Evolutionary conservation across 805 yeast genomes (phyloP), one percentile per base, ranked within the genome.

Genomic region (Saturnispora diversa): DNA sequence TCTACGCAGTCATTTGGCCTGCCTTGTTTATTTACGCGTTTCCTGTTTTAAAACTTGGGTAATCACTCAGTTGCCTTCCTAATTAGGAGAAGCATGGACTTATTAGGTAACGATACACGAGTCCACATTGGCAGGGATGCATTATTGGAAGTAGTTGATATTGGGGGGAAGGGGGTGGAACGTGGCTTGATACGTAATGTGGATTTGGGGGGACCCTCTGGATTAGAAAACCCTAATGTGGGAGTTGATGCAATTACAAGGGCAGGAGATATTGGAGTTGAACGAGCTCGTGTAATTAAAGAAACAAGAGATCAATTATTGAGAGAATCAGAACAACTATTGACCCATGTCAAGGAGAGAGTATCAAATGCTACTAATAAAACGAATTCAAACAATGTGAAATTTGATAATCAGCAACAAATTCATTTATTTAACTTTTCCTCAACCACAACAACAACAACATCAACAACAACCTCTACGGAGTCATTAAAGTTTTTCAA

Each of bases 401-500:
- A 19, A 19, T 30, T n/a, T 12, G n/a, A 19, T 17, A 19, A 17
- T 23, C 33, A 17, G 19, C 16, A n/a, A 21, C 33, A 19, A 30
- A 19, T 30, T 19, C 33, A n/a, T 17, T 20, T 30, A 6, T 30
- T 30, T 19, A 23, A 30, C 19, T n/a, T 30, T 3, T 19, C 33
- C 19, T 30, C 33, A 19, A 19, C 33, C 19, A 19, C 33, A 19
- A 19, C 33, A n/a, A 30, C 23, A 23, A 30, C 33, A 4, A 19
- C 19, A 15, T 30, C 23, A 17, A n/a, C n/a, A n/a, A n/a, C n/a
- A n/a, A n/a, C n/a, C n/a, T n/a, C n/a, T n/a, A 23, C 19, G 33
- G 19, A 7, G 29, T 23, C 11, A 26, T 28, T 12, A 29, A 40
- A 17, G n/a, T 31, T 16, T 38, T 54, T 13, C 30, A 15, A 13